Conservation (phyloP, 495 filamentous ascomycete genomes). For the Penicillium psychrofluorescens region DNA sequence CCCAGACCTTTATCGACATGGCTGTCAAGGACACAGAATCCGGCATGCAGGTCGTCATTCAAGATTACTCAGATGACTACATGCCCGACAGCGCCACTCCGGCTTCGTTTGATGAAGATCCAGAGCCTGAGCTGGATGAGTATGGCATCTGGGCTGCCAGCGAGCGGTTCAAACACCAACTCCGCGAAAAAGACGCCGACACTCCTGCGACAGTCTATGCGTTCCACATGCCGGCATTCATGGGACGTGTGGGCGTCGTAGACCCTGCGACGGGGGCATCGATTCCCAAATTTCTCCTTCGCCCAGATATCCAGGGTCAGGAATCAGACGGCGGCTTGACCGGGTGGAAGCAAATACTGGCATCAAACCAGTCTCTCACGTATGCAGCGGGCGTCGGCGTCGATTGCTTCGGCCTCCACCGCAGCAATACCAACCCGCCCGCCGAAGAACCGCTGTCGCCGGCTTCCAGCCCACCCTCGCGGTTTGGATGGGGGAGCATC, state of each 20-base stretch:
- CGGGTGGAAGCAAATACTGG: slow-evolving; percentile 39
- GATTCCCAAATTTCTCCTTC: slow-evolving; percentile 38
- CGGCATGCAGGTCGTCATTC: slow-evolving; percentile 35
- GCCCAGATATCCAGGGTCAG: slow-evolving; percentile 34
- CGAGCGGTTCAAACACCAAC: slow-evolving; percentile 19
- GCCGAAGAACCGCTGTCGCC: slow-evolving; percentile 31
- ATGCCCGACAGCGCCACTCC: slow-evolving; percentile 32
- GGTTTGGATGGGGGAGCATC: slow-evolving; percentile 35
- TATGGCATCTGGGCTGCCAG: slow-evolving; percentile 25
- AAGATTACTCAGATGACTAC: slow-evolving; percentile 36
- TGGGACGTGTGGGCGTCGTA: slow-evolving; percentile 31
- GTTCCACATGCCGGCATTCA: slow-evolving; percentile 39
- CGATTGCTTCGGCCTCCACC: slow-evolving; percentile 28
- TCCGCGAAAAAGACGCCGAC: slow-evolving; percentile 14
- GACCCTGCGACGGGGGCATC: slow-evolving; percentile 22
- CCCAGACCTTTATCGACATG: slow-evolving; percentile 44
- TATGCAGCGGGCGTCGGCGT: slow-evolving; percentile 34
- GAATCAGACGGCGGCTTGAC: slow-evolving; percentile 39
- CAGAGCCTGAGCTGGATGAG: slow-evolving; percentile 31
- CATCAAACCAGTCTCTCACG: slow-evolving; percentile 34
- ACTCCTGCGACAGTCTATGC: slow-evolving; percentile 33
- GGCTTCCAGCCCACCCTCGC: slow-evolving; percentile 23
- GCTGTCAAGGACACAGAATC: slow-evolving; percentile 36
- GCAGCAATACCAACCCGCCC: slow-evolving; percentile 11
- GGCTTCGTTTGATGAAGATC: slow-evolving; percentile 25